Conservation (phyloP, 2,329 filamentous ascomycete genomes). For the Dothistroma pini region DNA sequence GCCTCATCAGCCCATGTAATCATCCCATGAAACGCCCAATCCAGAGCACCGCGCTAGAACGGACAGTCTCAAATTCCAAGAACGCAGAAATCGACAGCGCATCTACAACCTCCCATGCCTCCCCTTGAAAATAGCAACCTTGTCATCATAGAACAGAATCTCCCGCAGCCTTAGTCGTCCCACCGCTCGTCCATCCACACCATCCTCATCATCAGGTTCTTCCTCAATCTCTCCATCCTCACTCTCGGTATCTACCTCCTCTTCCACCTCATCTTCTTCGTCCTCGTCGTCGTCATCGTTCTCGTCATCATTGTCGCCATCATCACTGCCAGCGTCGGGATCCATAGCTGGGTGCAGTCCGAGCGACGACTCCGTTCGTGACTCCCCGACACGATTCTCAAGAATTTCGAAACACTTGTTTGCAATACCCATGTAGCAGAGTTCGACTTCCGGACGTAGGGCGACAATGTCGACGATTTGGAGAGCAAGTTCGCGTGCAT, state of each 20-base stretch:
- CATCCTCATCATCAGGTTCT: conserved; percentile 11
- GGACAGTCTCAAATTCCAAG: background rate
- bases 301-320: conserved; percentile 35
- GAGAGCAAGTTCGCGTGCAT: conserved; percentile 67
- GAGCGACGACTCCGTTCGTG: conserved; percentile 48
- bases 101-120: conserved; percentile 54
- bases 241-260: conserved; percentile 33
- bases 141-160: conserved; percentile 82
- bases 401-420: conserved; percentile 78
- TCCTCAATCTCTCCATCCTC: conserved; percentile 14
- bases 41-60: background rate
- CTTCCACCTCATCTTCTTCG: conserved; percentile 26
- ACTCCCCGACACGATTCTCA: conserved; percentile 50
- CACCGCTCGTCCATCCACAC: conserved; percentile 6
- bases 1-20: background rate
- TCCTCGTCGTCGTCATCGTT: conserved; percentile 38
- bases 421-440: conserved; percentile 74
- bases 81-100: background rate
- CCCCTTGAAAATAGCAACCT: conserved; percentile 75
- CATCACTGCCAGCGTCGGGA: conserved; percentile 49
- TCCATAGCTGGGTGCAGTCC: conserved; percentile 44
- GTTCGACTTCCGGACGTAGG: conserved; percentile 68
- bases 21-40: background rate
- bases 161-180: conserved; percentile 63
- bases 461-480: conserved; percentile 76